A percentile compares a stretch with the other conserved stretches of the same genome.
phyloP scores from a whole-genome alignment of 306 rosid genomes.

The Ormosia semicastrata region DNA sequence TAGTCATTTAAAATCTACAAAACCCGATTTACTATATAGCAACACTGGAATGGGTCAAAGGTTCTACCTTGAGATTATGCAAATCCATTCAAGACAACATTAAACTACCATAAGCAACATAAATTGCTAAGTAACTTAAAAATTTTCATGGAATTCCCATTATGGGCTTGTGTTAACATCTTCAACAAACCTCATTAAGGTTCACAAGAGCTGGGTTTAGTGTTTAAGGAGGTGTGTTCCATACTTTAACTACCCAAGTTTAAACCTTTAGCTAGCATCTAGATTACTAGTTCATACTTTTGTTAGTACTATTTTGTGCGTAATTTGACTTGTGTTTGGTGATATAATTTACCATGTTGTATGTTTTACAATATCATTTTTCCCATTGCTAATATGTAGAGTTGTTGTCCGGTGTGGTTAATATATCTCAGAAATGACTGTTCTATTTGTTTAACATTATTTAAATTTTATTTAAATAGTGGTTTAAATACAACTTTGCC shows the following conservation, averaged over 20 bases:
- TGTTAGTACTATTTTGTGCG: too few species aligned
- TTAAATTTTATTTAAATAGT: too few species aligned
- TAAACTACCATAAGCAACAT: neutral
- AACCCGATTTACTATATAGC: neutral
- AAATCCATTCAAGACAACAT: slow-evolving; percentile 19
- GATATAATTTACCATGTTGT: too few species aligned
- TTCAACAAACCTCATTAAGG: neutral
- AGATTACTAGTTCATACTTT: too few species aligned
- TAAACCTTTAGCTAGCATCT: neutral
- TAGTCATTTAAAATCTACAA: neutral
- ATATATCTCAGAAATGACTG: too few species aligned
- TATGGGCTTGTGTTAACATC: neutral
- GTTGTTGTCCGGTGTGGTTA: too few species aligned
- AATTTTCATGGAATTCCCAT: neutral
- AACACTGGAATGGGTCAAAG: neutral
- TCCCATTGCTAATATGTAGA: too few species aligned
- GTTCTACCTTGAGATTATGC: neutral
- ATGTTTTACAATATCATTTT: too few species aligned
- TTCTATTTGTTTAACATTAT: too few species aligned
- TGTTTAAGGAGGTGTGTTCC: neutral
- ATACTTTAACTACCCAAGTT: neutral
- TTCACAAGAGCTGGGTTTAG: neutral
- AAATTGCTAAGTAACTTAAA: neutral
- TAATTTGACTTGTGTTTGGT: too few species aligned
- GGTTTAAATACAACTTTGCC: too few species aligned